Conservation (phyloP, 257 asterid genomes). For the Scutellaria barbata region DNA sequence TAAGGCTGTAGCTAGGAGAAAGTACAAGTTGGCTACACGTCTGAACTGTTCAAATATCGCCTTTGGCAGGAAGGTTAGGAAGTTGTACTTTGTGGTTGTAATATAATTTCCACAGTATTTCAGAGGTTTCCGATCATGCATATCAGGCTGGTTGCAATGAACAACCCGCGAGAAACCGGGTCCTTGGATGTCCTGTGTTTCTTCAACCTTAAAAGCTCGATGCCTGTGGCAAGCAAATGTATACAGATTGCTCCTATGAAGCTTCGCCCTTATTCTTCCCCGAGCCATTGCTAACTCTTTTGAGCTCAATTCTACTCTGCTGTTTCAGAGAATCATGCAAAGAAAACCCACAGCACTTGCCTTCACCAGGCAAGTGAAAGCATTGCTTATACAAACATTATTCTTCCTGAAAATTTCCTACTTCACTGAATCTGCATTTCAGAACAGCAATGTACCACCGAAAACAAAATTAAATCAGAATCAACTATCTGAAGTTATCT, state of each 20-base stretch:
- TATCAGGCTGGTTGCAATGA: slow-evolving; percentile 76
- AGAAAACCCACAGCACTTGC: slow-evolving; percentile 46
- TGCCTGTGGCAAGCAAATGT: slow-evolving; percentile 79
- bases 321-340: slow-evolving; percentile 17
- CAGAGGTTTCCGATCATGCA: slow-evolving; percentile 70
- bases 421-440: slow-evolving; percentile 28
- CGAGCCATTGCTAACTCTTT: slow-evolving; percentile 54
- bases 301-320: slow-evolving; percentile 35
- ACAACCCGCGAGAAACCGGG: slow-evolving; percentile 85
- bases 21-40: slow-evolving; percentile 95
- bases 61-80: slow-evolving; percentile 84
- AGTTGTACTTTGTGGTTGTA: slow-evolving; percentile 93
- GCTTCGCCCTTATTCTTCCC: slow-evolving; percentile 76
- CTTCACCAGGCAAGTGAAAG: slow-evolving; percentile 50
- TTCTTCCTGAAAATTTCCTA: slow-evolving; percentile 37
- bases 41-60: slow-evolving; percentile 91
- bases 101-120: slow-evolving; percentile 74
- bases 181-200: slow-evolving; percentile 57
- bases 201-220: slow-evolving; percentile 50
- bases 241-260: slow-evolving; percentile 78
- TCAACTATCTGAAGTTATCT: not conserved
- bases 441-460: slow-evolving; percentile 55
- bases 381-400: slow-evolving; percentile 33
- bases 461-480: slow-evolving; percentile 27
- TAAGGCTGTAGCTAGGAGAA: slow-evolving; percentile 82